These are phyloP conservation scores for Coniophora puteana DNA, from an alignment of 1,284 basidiomycete genomes.

Conservation along the genomic window DNA sequence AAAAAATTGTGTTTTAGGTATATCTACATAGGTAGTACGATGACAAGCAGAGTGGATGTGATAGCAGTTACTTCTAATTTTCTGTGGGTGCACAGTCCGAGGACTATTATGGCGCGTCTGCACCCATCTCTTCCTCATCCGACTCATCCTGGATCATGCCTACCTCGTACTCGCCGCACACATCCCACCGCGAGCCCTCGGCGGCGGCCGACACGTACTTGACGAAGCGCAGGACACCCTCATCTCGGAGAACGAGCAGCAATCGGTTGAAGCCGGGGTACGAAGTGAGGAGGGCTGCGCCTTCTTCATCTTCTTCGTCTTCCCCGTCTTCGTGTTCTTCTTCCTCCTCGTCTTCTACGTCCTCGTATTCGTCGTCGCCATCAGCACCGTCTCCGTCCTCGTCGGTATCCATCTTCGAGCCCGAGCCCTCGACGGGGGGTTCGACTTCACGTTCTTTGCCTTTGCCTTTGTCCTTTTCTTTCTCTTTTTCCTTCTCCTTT, in stretches of 20 bases:
- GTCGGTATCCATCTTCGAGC: constrained; percentile 13
- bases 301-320: constrained; percentile 70
- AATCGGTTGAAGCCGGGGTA: constrained; percentile 92
- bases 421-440: background rate
- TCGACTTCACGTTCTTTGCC: constrained; percentile 10
- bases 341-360: constrained; percentile 12
- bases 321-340: constrained; percentile 27
- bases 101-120: too few relatives aligned
- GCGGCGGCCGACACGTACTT: constrained; percentile 91
- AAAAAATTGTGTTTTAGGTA: constrained; percentile 77
- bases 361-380: constrained; percentile 14
- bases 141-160: constrained; percentile 61
- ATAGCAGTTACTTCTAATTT: background rate
- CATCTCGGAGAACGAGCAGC: constrained; percentile 87
- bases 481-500: constrained; percentile 11
- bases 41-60: background rate
- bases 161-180: constrained; percentile 87
- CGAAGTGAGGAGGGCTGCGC: constrained; percentile 84
- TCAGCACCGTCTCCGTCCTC: constrained; percentile 16
- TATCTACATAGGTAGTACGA: too few relatives aligned
- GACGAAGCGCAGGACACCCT: constrained; percentile 90
- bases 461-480: constrained; percentile 20
- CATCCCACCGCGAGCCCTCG: constrained; percentile 86
- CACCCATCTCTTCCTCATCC: constrained; percentile 27
- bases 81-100: background rate